These are phyloP conservation scores for Haplosporangium sp. DNA, from an alignment of 371 early-diverging fungal genomes.

Conservation along the genomic window DNA sequence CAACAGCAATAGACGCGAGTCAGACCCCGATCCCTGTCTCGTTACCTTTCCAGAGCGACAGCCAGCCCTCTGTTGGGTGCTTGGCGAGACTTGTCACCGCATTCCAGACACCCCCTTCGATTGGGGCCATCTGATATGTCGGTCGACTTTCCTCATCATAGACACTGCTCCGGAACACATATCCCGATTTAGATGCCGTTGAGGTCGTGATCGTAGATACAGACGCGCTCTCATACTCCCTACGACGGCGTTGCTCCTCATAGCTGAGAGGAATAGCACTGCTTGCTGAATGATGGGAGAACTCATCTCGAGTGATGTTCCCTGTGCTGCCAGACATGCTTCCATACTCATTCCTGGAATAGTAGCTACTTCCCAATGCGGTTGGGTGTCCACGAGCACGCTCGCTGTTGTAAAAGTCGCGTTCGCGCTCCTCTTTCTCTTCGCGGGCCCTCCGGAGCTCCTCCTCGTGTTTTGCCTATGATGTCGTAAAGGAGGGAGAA, in stretches of 20 bases:
- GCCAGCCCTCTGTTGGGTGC: slow-evolving; percentile 76
- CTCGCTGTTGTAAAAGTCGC: slow-evolving; percentile 18
- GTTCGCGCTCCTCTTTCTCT: slow-evolving; percentile 26
- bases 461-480: slow-evolving; percentile 32
- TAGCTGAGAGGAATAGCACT: slow-evolving; percentile 3
- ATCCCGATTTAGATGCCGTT: slow-evolving; percentile 49
- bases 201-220: too few species aligned
- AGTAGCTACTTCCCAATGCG: slow-evolving; percentile 7
- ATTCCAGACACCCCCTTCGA: slow-evolving; percentile 72
- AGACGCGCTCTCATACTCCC: slow-evolving; percentile 2
- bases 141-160: slow-evolving; percentile 71
- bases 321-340: slow-evolving; percentile 8
- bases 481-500: not conserved
- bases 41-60: slow-evolving; percentile 74
- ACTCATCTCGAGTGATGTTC: slow-evolving; percentile 9
- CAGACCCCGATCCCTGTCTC: not conserved
- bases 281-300: not conserved
- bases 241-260: slow-evolving; percentile 10
- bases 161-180: slow-evolving; percentile 63
- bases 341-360: slow-evolving; percentile 19
- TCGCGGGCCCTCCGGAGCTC: slow-evolving; percentile 20
- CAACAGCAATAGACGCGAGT: not conserved
- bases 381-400: slow-evolving; percentile 19
- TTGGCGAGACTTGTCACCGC: slow-evolving; percentile 64
- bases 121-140: slow-evolving; percentile 68